phyloP scores from a whole-genome alignment of 345 rosid species.

The Eutrema japonicum region DNA sequence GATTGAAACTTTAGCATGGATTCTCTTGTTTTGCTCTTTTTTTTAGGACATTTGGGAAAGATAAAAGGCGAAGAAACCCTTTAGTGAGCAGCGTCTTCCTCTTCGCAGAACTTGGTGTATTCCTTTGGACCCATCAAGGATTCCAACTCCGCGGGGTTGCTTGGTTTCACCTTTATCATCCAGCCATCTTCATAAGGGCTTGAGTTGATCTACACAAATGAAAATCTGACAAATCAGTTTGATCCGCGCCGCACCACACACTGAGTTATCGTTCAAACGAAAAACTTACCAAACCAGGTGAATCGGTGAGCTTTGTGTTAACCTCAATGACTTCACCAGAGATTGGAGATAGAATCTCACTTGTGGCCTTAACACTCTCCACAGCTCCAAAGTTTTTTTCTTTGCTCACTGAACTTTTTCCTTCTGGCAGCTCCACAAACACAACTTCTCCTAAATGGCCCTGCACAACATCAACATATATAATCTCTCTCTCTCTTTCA shows the following conservation, averaged over 20 bases:
- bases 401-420: conserved; percentile 54
- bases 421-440: conserved; percentile 85
- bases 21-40: conserved; percentile 26
- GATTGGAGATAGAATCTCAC: conserved; percentile 87
- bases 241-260: not conserved
- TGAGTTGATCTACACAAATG: conserved; percentile 51
- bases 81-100: conserved; percentile 90
- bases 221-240: not conserved
- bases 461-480: conserved; percentile 43
- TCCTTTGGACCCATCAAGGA: conserved; percentile 79
- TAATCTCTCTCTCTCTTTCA: not conserved
- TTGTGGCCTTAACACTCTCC: conserved; percentile 95
- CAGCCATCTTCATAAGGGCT: conserved; percentile 94
- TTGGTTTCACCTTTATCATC: conserved; percentile 97
- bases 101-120: conserved; percentile 89
- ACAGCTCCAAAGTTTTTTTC: conserved; percentile 85
- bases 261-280: not conserved
- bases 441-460: conserved; percentile 96
- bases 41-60: not conserved
- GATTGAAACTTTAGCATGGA: conserved; percentile 27
- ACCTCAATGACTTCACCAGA: conserved; percentile 86
- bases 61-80: conserved; percentile 21
- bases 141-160: conserved; percentile 70
- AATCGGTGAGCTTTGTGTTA: conserved; percentile 67
- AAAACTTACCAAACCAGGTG: conserved; percentile 72